Conservation (phyloP, 2,329 filamentous ascomycete species). For the Endothia cerciana region DNA sequence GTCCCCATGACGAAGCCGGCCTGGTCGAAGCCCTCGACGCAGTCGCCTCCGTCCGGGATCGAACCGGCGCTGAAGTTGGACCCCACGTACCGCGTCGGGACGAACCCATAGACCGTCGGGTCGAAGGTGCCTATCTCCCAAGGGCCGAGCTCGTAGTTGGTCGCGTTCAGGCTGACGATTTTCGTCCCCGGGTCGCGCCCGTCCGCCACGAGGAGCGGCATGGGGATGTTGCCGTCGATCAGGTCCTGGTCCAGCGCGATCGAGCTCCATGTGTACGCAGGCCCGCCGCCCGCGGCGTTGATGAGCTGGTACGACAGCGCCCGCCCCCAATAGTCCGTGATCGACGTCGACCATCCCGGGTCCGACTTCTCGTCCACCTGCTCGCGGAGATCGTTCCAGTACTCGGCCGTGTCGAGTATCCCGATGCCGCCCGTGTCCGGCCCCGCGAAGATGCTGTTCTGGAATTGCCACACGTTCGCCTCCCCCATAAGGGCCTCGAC, state of each 20-base stretch:
- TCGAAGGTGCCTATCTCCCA: constrained; percentile 71
- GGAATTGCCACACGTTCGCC: constrained; percentile 40
- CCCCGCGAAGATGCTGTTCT: constrained; percentile 41
- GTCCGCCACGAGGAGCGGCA: constrained; percentile 56
- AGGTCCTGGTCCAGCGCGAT: constrained; percentile 50
- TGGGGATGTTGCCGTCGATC: constrained; percentile 46
- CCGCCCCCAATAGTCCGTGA: constrained; percentile 90
- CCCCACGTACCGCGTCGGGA: constrained; percentile 62
- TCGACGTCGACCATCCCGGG: constrained; percentile 68
- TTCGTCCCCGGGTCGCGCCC: constrained; percentile 49
- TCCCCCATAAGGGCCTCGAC: constrained; percentile 60
- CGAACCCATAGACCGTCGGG: constrained; percentile 61
- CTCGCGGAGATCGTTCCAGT: constrained; percentile 62
- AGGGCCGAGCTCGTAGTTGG: constrained; percentile 67
- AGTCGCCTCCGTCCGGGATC: constrained; percentile 59
- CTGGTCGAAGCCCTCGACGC: constrained; percentile 82
- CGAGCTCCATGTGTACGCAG: constrained; percentile 80
- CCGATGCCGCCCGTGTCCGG: constrained; percentile 35
- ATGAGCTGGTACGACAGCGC: constrained; percentile 86
- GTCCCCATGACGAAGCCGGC: constrained; percentile 85
- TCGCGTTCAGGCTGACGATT: constrained; percentile 57
- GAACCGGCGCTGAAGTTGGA: constrained; percentile 59
- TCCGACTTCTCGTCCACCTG: constrained; percentile 64
- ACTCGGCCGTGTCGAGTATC: constrained; percentile 43
- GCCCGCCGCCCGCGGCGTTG: constrained; percentile 74